Percentiles rank a stretch among this genome's conserved stretches.
These are phyloP conservation scores for Amylostereum chailletii DNA, from an alignment of 1,284 basidiomycete genomes.

Conservation along the genomic window DNA sequence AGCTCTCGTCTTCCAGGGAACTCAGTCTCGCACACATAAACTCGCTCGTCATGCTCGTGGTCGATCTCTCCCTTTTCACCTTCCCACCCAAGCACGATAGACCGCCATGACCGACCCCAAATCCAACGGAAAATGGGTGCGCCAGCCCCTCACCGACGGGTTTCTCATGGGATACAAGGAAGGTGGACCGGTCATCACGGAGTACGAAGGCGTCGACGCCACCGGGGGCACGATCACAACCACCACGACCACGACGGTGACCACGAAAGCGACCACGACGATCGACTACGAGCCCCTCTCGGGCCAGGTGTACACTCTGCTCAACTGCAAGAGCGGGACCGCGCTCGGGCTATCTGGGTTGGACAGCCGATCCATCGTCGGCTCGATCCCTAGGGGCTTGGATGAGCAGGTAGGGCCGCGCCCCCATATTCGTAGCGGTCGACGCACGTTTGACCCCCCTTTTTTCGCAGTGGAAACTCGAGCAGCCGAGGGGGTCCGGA, in stretches of 20 bases:
- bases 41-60: too few relatives aligned
- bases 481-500: neutral
- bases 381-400: neutral
- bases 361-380: conserved; percentile 2
- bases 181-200: neutral
- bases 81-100: too few relatives aligned
- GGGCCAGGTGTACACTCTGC: neutral
- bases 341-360: neutral
- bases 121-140: neutral
- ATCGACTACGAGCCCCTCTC: neutral
- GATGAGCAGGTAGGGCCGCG: conserved; percentile 3
- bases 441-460: neutral
- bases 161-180: neutral
- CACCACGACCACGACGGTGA: neutral
- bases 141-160: neutral
- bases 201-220: neutral
- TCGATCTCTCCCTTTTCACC: too few relatives aligned
- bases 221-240: neutral
- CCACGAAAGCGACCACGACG: neutral
- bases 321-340: conserved; percentile 1
- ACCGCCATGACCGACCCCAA: too few relatives aligned
- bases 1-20: too few relatives aligned
- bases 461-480: neutral
- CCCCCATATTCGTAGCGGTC: neutral
- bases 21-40: too few relatives aligned